phyloP scores from a whole-genome alignment of 2,329 filamentous ascomycete species.

The Fusarium praegraminearum region DNA sequence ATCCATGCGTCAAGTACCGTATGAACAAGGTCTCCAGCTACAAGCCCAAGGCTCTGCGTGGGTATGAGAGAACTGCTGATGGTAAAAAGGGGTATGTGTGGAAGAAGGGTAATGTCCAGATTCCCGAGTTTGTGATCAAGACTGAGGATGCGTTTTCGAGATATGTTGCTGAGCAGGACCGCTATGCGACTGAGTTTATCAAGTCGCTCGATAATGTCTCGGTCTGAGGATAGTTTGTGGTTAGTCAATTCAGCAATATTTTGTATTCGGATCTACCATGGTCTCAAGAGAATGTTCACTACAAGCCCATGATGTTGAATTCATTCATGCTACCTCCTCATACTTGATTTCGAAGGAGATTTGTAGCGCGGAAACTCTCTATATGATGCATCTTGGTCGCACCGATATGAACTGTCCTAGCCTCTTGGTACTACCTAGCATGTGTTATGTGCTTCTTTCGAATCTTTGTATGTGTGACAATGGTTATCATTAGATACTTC shows the following conservation, averaged over 20 bases:
- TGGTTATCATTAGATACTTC: background rate
- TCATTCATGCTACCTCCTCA: background rate
- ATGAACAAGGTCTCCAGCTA: slow-evolving; percentile 37
- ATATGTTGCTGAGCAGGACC: slow-evolving; percentile 34
- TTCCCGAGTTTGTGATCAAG: slow-evolving; percentile 43
- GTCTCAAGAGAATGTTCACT: background rate
- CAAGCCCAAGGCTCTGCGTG: slow-evolving; percentile 36
- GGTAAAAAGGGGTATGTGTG: slow-evolving; percentile 29
- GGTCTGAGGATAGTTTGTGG: background rate
- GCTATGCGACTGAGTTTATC: slow-evolving; percentile 33
- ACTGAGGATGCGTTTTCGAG: slow-evolving; percentile 36
- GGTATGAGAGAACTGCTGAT: slow-evolving; percentile 25
- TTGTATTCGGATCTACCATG: background rate
- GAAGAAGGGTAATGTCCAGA: slow-evolving; percentile 29
- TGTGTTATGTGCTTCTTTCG: background rate
- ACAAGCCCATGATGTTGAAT: too few species aligned
- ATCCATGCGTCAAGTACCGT: slow-evolving; percentile 43
- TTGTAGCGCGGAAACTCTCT: background rate
- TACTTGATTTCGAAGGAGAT: background rate
- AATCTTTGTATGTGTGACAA: background rate
- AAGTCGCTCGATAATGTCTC: slow-evolving; percentile 24
- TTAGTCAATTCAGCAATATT: background rate
- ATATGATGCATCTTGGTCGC: background rate
- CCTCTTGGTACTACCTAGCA: background rate
- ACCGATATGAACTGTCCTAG: background rate